A percentile compares a stretch with the other conserved stretches of the same genome.
phyloP scores from a whole-genome alignment of 192 early-diverging fungal genomes.

The Dispira simplex region DNA sequence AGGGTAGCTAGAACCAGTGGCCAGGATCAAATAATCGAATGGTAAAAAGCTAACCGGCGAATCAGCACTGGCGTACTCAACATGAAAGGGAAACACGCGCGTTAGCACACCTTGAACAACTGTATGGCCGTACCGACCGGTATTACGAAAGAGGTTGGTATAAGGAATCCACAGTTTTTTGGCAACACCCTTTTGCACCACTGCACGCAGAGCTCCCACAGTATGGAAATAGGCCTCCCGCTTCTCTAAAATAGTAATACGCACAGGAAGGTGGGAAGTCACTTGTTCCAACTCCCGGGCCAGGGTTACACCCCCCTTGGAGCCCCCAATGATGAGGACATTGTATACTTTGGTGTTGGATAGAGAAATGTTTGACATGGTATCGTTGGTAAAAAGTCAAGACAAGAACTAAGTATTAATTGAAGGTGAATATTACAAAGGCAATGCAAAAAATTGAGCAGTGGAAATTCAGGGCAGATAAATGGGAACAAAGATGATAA shows the following conservation, averaged over 20 bases:
- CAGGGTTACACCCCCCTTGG: constrained; percentile 26
- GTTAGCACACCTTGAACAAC: constrained; percentile 33
- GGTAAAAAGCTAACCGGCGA: constrained; percentile 16
- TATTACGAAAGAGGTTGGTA: constrained; percentile 19
- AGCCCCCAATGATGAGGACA: constrained; percentile 34
- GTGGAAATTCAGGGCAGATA: too few relatives aligned
- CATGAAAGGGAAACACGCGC: constrained; percentile 20
- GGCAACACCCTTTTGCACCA: constrained; percentile 29
- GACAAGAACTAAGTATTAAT: neutral
- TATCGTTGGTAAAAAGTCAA: neutral
- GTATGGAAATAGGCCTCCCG: constrained; percentile 30
- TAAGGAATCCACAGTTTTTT: constrained; percentile 31
- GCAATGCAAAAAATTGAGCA: too few relatives aligned
- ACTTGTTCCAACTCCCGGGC: constrained; percentile 20
- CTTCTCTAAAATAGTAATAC: constrained; percentile 33
- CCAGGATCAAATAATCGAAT: constrained; percentile 50
- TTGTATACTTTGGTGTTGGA: constrained; percentile 14
- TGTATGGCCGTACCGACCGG: constrained; percentile 12
- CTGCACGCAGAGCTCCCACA: constrained; percentile 29
- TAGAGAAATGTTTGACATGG: neutral
- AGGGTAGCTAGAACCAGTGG: constrained; percentile 41
- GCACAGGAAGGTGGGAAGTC: constrained; percentile 19
- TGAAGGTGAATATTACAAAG: too few relatives aligned
- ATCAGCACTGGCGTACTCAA: constrained; percentile 30
- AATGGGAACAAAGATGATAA: too few relatives aligned